Evolutionary conservation across 768 basidiomycete genomes (phyloP).

Genomic region (Mycena kentingensis): DNA sequence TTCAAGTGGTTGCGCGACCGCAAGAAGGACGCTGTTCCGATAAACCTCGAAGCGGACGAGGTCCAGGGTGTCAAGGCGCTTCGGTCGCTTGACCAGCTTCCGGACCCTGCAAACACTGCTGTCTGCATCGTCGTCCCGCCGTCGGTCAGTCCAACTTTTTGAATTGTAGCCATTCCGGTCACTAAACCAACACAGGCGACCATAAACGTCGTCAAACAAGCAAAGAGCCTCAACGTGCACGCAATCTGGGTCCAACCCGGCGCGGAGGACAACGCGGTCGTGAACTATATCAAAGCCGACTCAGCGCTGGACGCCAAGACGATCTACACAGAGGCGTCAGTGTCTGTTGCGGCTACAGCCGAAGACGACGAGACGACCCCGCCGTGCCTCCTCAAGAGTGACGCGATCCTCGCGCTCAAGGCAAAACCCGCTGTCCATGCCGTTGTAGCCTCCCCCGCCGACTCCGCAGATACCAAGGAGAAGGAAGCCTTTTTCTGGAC

Average conservation of each 20-base stretch:
- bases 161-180: not conserved
- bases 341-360: not conserved
- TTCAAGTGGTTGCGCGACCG: slow-evolving; percentile 53
- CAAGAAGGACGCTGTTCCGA: slow-evolving; percentile 48
- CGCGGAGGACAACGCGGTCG: slow-evolving; percentile 47
- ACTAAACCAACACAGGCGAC: slow-evolving; percentile 41
- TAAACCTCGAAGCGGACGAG: slow-evolving; percentile 47
- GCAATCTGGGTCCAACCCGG: slow-evolving; percentile 70
- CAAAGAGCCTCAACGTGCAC: slow-evolving; percentile 43
- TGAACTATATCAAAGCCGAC: slow-evolving; percentile 48
- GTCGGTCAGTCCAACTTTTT: slow-evolving; percentile 44
- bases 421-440: not conserved
- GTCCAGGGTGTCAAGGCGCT: slow-evolving; percentile 50
- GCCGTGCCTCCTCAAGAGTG: not conserved
- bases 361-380: not conserved
- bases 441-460: not conserved
- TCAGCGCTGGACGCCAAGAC: slow-evolving; percentile 17
- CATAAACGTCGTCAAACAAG: slow-evolving; percentile 47
- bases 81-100: slow-evolving; percentile 41
- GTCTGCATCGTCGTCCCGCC: slow-evolving; percentile 56
- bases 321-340: slow-evolving; percentile 2
- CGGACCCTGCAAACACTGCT: slow-evolving; percentile 47
- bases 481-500: not conserved
- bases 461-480: not conserved
- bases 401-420: not conserved